Evolutionary conservation across 2,329 filamentous ascomycete genomes (phyloP).

Genomic region (Colletotrichum salicis): DNA sequence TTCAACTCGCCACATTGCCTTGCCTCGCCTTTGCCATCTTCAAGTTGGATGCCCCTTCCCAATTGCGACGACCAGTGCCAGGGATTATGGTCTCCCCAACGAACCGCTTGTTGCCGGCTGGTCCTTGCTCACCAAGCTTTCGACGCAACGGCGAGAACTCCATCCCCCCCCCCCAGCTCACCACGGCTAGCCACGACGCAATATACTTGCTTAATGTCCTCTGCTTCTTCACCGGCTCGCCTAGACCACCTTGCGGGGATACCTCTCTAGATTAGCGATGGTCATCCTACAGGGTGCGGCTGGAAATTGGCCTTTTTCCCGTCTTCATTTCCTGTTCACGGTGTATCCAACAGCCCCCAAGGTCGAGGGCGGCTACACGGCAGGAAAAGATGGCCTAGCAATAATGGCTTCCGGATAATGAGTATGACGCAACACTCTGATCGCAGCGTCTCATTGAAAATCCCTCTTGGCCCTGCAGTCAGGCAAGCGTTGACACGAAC

Average conservation of each 20-base stretch:
- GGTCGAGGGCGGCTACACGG: slow-evolving; percentile 2
- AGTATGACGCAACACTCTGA: slow-evolving; percentile 30
- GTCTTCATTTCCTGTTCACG: slow-evolving; percentile 1
- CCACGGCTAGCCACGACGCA: neutral
- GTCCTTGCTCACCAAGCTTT: slow-evolving; percentile 4
- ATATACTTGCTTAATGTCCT: neutral
- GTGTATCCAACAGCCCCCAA: neutral
- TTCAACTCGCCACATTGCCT: slow-evolving; percentile 9
- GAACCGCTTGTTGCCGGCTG: neutral
- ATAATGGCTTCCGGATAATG: slow-evolving; percentile 8
- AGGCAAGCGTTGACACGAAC: slow-evolving; percentile 16
- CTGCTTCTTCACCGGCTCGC: slow-evolving; percentile 1
- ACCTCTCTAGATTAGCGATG: slow-evolving; percentile 15
- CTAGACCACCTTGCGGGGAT: slow-evolving; percentile 3
- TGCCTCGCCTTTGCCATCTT: neutral
- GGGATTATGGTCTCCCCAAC: neutral
- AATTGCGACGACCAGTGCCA: neutral
- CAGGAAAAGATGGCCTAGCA: neutral
- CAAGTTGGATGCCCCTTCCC: neutral
- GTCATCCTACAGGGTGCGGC: neutral
- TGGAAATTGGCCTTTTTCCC: slow-evolving; percentile 1
- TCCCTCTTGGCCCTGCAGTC: slow-evolving; percentile 24
- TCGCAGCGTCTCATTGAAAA: slow-evolving; percentile 23
- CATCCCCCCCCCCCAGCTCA: neutral
- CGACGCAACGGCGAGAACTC: slow-evolving; percentile 1